These are phyloP conservation scores for Trichomonas vaginalis DNA, from an alignment of 208 protist species.

Conservation along the genomic window DNA sequence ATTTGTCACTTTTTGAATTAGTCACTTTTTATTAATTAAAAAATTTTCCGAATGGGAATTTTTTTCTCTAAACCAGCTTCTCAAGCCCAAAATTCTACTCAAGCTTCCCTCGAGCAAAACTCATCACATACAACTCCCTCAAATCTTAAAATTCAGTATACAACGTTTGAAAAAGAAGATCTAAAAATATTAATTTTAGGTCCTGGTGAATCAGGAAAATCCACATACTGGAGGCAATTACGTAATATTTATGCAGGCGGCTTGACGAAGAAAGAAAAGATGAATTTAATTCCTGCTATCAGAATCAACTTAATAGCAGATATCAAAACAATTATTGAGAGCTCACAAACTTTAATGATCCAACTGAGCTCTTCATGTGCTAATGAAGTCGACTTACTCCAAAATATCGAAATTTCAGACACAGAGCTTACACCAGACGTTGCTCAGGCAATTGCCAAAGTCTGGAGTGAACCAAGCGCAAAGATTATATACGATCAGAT, in stretches of 20 bases:
- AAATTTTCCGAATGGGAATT: no score
- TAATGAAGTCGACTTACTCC: neutral
- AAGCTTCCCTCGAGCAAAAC: no score
- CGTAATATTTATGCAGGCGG: neutral
- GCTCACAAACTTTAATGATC: neutral
- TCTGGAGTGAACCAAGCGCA: neutral
- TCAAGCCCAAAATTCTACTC: no score
- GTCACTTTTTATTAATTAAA: no score
- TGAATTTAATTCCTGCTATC: neutral
- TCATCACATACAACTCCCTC: no score
- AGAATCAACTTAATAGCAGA: neutral
- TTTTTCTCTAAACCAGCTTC: no score
- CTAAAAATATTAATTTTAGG: neutral
- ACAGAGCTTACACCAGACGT: neutral
- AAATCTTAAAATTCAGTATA: neutral
- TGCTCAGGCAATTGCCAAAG: neutral
- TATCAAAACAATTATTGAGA: neutral
- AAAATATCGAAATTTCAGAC: neutral
- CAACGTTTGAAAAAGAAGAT: neutral
- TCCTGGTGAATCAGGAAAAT: conserved; percentile 23
- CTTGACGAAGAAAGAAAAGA: neutral
- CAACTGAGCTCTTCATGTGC: neutral
- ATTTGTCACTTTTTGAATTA: no score
- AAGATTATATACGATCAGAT: conserved; percentile 3
- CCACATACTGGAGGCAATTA: conserved; percentile 24